Evolutionary conservation across 2,329 filamentous ascomycete genomes (phyloP).

Genomic region (Claviceps sorghi): DNA sequence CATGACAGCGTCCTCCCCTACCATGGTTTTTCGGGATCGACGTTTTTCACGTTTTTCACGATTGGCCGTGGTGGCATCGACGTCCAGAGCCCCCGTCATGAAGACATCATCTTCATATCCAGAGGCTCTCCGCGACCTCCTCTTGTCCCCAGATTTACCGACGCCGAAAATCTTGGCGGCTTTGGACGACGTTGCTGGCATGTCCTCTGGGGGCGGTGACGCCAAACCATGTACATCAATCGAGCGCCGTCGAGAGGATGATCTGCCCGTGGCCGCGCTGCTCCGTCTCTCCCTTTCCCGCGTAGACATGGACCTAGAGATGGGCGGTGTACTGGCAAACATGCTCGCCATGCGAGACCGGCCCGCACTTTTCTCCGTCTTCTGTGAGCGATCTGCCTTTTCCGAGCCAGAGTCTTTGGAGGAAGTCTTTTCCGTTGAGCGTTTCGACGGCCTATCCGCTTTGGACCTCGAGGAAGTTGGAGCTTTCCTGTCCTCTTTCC

Average conservation of each 20-base stretch:
- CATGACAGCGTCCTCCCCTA: slow-evolving; percentile 28
- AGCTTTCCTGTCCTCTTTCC: not conserved
- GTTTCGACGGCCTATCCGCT: slow-evolving; percentile 46
- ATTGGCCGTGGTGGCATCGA: slow-evolving; percentile 19
- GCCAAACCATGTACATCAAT: slow-evolving; percentile 50
- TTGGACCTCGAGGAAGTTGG: slow-evolving; percentile 45
- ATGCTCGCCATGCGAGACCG: slow-evolving; percentile 45
- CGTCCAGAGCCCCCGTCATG: slow-evolving; percentile 29
- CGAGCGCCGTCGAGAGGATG: slow-evolving; percentile 56
- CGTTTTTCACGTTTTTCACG: slow-evolving; percentile 20
- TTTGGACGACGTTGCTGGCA: slow-evolving; percentile 53
- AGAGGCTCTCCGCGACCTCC: slow-evolving; percentile 30
- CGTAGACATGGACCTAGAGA: slow-evolving; percentile 55
- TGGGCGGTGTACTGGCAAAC: slow-evolving; percentile 48
- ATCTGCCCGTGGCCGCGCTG: slow-evolving; percentile 37
- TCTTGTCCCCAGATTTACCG: slow-evolving; percentile 26
- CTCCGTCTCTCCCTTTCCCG: slow-evolving; percentile 39
- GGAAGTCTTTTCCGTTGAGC: slow-evolving; percentile 37
- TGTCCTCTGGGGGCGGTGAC: slow-evolving; percentile 59
- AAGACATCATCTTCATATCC: slow-evolving; percentile 39
- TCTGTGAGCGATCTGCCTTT: slow-evolving; percentile 39
- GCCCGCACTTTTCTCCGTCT: slow-evolving; percentile 31
- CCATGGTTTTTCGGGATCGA: slow-evolving; percentile 16
- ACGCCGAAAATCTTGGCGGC: slow-evolving; percentile 63
- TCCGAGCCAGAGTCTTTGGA: slow-evolving; percentile 64